Evolutionary conservation across 768 basidiomycete species (phyloP).

Genomic region (Mycena latifolia): DNA sequence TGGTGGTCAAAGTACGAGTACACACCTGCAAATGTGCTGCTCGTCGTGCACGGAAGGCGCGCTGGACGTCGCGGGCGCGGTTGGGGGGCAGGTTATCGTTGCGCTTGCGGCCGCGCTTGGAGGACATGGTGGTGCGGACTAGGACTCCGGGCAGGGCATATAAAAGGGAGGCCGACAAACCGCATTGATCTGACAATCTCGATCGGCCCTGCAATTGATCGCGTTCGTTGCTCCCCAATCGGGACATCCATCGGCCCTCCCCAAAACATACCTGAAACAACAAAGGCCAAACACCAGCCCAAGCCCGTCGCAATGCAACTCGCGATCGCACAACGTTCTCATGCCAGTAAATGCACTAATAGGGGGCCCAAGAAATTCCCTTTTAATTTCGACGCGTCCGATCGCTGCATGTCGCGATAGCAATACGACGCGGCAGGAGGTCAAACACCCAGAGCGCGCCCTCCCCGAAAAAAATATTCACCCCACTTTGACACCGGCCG

Average conservation of each 20-base stretch:
- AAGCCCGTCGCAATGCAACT: slow-evolving; percentile 4
- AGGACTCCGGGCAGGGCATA: slow-evolving; percentile 48
- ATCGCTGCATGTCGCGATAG: no score
- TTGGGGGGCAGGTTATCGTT: slow-evolving; percentile 85
- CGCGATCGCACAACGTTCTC: slow-evolving; percentile 18
- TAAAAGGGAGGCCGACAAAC: slow-evolving; percentile 49
- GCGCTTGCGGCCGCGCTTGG: slow-evolving; percentile 88
- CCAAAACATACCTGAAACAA: slow-evolving; percentile 21
- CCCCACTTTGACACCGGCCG: no score
- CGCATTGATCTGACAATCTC: slow-evolving; percentile 23
- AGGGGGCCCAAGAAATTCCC: no score
- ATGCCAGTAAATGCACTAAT: slow-evolving; percentile 25
- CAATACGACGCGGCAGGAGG: no score
- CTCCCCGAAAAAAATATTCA: no score
- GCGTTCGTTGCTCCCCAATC: slow-evolving; percentile 5
- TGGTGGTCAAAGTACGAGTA: neutral
- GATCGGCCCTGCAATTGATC: slow-evolving; percentile 26
- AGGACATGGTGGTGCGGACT: slow-evolving; percentile 70
- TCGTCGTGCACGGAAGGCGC: slow-evolving; percentile 90
- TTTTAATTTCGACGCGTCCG: no score
- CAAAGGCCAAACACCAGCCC: no score
- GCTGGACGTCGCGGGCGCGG: slow-evolving; percentile 88
- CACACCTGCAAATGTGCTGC: slow-evolving; percentile 85
- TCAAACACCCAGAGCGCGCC: no score
- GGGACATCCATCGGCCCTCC: neutral